These are phyloP conservation scores for Spathaspora boniae DNA, from an alignment of 805 yeast genomes.

Conservation along the genomic window DNA sequence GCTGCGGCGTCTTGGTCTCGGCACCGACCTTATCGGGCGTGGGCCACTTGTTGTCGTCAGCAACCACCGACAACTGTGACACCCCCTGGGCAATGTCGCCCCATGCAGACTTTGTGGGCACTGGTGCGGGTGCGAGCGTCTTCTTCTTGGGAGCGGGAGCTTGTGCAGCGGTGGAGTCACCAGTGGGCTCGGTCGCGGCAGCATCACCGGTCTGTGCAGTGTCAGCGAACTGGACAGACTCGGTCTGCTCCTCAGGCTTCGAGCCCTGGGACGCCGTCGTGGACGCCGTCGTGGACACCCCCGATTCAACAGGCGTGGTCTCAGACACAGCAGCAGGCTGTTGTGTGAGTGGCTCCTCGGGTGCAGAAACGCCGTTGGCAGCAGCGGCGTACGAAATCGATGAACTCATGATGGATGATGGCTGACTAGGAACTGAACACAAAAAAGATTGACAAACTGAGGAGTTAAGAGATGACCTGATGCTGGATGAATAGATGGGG, in stretches of 20 bases:
- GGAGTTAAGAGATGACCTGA: no score
- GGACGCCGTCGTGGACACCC: no score
- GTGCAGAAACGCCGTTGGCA: constrained; percentile 26
- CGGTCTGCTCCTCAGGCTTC: constrained; percentile 3
- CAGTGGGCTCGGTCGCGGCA: no score
- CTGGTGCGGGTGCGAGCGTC: constrained; percentile 44
- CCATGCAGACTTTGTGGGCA: constrained; percentile 43
- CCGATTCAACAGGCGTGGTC: constrained; percentile 2
- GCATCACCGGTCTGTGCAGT: constrained; percentile 4
- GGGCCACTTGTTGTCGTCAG: constrained; percentile 45
- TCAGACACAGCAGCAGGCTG: constrained; percentile 1
- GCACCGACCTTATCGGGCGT: constrained; percentile 33
- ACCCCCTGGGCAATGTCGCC: constrained; percentile 21
- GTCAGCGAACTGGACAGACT: constrained; percentile 2
- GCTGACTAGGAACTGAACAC: background rate
- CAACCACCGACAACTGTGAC: constrained; percentile 20
- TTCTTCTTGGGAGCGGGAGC: constrained; percentile 22
- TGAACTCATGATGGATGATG: constrained; percentile 15
- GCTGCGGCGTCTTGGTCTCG: constrained; percentile 15
- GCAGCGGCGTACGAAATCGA: constrained; percentile 42
- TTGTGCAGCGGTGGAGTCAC: constrained; percentile 7
- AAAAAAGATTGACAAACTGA: background rate
- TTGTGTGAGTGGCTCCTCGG: no score
- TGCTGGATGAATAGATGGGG: no score
- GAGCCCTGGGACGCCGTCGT: no score